Conservation (phyloP, 805 yeast genomes). For the Candida tibetensis region DNA sequence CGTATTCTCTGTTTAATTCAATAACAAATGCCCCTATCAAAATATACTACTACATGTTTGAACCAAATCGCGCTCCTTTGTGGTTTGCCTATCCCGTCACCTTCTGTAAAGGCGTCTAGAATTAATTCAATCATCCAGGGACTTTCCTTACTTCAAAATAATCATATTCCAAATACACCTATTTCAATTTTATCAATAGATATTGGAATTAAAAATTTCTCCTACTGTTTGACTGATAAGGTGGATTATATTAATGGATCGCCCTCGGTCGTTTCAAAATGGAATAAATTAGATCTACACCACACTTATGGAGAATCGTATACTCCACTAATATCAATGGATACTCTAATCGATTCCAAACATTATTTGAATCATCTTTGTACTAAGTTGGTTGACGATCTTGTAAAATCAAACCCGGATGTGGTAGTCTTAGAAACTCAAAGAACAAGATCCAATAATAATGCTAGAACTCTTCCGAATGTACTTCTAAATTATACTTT, state of each 20-base stretch:
- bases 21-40: not conserved
- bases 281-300: conserved; percentile 30
- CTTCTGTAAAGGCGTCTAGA: conserved; percentile 16
- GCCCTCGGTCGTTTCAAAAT: conserved; percentile 8
- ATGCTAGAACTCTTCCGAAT: conserved; percentile 36
- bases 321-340: conserved; percentile 6
- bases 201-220: conserved; percentile 42
- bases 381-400: conserved; percentile 17
- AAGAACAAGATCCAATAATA: conserved; percentile 35
- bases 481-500: conserved; percentile 37
- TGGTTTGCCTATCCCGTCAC: conserved; percentile 19
- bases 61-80: conserved; percentile 20
- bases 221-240: conserved; percentile 26
- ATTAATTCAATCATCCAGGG: conserved; percentile 9
- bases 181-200: conserved; percentile 29
- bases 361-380: conserved; percentile 24
- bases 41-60: not conserved
- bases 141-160: conserved; percentile 5
- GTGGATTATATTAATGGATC: not conserved
- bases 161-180: conserved; percentile 7
- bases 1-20: too few species aligned
- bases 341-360: conserved; percentile 24
- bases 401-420: conserved; percentile 20
- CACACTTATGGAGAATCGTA: conserved; percentile 16
- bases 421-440: conserved; percentile 38